phyloP scores from a whole-genome alignment of 1,284 basidiomycete genomes.

The Cutaneotrichosporon daszewskae region DNA sequence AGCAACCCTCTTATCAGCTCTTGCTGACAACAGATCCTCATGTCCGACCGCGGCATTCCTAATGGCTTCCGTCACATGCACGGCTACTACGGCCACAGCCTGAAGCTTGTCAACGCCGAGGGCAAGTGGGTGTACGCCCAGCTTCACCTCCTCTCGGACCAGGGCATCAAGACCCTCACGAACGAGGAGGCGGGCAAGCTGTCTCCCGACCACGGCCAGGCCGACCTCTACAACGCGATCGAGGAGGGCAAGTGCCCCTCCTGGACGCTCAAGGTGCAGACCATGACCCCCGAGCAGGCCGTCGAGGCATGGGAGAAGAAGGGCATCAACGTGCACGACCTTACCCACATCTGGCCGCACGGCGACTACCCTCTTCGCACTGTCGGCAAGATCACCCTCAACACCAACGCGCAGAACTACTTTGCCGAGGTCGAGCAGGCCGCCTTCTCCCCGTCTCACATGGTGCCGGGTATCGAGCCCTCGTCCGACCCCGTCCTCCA shows the following conservation, averaged over 20 bases:
- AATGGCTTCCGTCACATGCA: constrained; percentile 66
- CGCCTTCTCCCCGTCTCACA: constrained; percentile 61
- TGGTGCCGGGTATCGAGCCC: constrained; percentile 79
- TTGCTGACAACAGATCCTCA: constrained; percentile 26
- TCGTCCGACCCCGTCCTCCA: constrained; percentile 86
- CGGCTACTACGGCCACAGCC: constrained; percentile 90
- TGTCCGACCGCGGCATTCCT: constrained; percentile 78
- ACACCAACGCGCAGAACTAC: constrained; percentile 66
- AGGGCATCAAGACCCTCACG: constrained; percentile 62
- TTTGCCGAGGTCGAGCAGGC: constrained; percentile 72
- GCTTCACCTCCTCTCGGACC: constrained; percentile 68
- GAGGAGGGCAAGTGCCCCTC: constrained; percentile 59
- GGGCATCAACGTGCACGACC: constrained; percentile 58
- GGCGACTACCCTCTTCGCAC: constrained; percentile 76
- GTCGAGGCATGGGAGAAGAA: constrained; percentile 63
- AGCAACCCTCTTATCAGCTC: no score
- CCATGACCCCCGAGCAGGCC: constrained; percentile 84
- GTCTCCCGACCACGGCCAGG: constrained; percentile 74
- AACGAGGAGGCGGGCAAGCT: constrained; percentile 41
- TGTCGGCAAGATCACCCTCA: constrained; percentile 77
- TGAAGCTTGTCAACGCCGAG: constrained; percentile 76
- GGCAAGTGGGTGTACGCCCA: constrained; percentile 78
- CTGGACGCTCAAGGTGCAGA: constrained; percentile 55
- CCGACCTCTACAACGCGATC: constrained; percentile 69
- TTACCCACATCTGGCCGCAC: constrained; percentile 88